Percentiles rank a stretch among this genome's conserved stretches.
Conservation (phyloP, 2,329 filamentous ascomycete genomes). For the Neofusicoccum cordaticola region DNA sequence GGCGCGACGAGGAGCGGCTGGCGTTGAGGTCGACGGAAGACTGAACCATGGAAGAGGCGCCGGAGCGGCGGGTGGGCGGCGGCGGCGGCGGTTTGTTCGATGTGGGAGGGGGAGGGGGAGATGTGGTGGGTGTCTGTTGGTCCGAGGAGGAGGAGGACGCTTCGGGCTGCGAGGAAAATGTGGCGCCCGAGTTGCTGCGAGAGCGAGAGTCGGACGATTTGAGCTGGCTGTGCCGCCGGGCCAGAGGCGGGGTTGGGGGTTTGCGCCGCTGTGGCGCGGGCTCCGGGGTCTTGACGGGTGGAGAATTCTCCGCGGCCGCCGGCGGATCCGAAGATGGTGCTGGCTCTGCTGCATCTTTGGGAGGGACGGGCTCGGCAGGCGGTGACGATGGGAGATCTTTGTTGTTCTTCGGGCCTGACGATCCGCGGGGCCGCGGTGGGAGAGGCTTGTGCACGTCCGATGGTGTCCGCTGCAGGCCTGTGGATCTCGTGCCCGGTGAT, state of each 20-base stretch:
- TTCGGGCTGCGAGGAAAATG: conserved; percentile 32
- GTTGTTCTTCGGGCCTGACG: neutral
- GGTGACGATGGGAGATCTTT: conserved; percentile 6
- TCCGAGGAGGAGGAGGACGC: neutral
- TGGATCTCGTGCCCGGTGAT: conserved; percentile 22
- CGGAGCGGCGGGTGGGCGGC: conserved; percentile 11
- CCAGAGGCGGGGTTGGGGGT: conserved; percentile 29
- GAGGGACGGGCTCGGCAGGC: conserved; percentile 19
- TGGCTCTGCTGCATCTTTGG: neutral
- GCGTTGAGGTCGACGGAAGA: neutral
- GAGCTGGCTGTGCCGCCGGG: conserved; percentile 33
- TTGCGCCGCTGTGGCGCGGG: conserved; percentile 21
- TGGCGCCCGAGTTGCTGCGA: conserved; percentile 36
- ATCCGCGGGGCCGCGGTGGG: conserved; percentile 48
- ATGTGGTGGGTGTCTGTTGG: neutral
- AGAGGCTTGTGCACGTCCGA: conserved; percentile 63
- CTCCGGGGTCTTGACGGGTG: neutral
- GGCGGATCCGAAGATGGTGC: neutral
- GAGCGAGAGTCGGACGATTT: conserved; percentile 28
- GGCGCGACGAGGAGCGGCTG: conserved; percentile 13
- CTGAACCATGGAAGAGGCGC: neutral
- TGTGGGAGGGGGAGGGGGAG: neutral
- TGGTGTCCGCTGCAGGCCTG: conserved; percentile 25
- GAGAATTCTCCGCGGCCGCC: neutral
- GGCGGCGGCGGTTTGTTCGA: conserved; percentile 10